Base-by-base conservation (phyloP, 805 yeast genomes). In the Suhomyces tanzawaensis region DNA sequence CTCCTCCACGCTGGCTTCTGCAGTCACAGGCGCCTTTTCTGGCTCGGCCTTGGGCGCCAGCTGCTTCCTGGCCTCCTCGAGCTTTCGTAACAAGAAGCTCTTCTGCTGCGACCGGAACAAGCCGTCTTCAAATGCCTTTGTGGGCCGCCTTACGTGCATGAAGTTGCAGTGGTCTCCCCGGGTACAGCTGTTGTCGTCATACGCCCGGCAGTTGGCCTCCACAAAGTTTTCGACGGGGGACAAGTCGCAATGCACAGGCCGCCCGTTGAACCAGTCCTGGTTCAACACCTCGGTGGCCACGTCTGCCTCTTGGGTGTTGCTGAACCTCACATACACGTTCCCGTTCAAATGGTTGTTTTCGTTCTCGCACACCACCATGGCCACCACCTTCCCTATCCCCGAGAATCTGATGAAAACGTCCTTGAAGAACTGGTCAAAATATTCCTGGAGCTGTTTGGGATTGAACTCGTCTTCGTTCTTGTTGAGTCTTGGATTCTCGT, bases 101-200 rank as follows among this genome's bases (percentile, higher is more conserved):
- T 68, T 71, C 15, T 60, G 62, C 47, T 70, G 76, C 3, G 71
- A 56, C 24, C 49, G 48, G 33, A 49, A 51, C 38, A 85, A 60
- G 11, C 64, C 69, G 4, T 49, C 55, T 32, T 69, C 57, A 19
- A 81, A 53, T 11, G 58, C 66, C 5, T 52, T 52, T 2, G 75
- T 55, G 0, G 95, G 87, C 26, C 71, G 60, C 49, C 81, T 70
- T 3, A 82, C 72, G 58, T 90, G 98, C 76, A 88, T 83, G 59
- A 85, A 89, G 59, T 90, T 90, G 62, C 98, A 90, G 52, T 76
- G 74, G 22, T 81, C 85, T 2, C 89, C 91, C 55, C 97, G 73
- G n/a, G 72, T 75, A 55, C 98, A 90, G 11, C 64, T 65, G 17
- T 70, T 61, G 2, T 69, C 60, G 26, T 81, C 86, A 52, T 82